phyloP scores from a whole-genome alignment of 2,329 filamentous ascomycete genomes.

The Colletotrichum echinochloae region DNA sequence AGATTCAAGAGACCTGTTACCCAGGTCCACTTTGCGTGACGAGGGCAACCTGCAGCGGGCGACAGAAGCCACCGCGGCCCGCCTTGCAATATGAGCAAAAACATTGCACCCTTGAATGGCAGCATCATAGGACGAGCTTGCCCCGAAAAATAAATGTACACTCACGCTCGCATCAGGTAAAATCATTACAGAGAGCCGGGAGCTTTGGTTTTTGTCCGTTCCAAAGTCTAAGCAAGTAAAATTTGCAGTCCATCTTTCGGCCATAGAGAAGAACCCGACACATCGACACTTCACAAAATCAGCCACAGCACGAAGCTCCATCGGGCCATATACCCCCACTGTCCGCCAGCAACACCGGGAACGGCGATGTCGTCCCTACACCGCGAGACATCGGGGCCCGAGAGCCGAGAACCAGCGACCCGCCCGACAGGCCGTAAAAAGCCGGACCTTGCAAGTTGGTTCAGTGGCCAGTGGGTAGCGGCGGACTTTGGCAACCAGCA shows the following conservation, averaged over 20 bases:
- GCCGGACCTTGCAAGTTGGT: background rate
- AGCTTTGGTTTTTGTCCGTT: background rate
- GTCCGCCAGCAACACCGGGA: background rate
- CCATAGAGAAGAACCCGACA: background rate
- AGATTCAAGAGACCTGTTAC: background rate
- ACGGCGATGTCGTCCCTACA: background rate
- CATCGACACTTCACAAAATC: background rate
- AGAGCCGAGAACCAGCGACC: slow-evolving; percentile 20
- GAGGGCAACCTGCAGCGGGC: no score
- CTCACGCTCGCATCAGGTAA: slow-evolving; percentile 38
- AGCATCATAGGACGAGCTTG: background rate
- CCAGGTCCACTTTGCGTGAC: background rate
- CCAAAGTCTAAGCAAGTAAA: slow-evolving; percentile 2
- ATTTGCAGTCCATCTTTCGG: background rate
- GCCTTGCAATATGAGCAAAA: no score
- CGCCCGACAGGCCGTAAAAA: slow-evolving; percentile 25
- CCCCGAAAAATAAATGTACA: slow-evolving; percentile 42
- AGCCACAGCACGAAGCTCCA: background rate
- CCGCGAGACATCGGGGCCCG: slow-evolving; percentile 7
- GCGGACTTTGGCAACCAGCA: background rate
- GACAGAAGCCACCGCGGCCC: no score
- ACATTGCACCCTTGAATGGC: slow-evolving; percentile 42
- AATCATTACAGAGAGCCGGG: background rate
- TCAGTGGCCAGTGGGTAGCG: slow-evolving; percentile 5
- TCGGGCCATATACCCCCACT: background rate